Percentiles rank a stretch among this genome's conserved stretches.
Evolutionary conservation across 2,329 filamentous ascomycete genomes (phyloP).

Genomic region (Phoma sp.): DNA sequence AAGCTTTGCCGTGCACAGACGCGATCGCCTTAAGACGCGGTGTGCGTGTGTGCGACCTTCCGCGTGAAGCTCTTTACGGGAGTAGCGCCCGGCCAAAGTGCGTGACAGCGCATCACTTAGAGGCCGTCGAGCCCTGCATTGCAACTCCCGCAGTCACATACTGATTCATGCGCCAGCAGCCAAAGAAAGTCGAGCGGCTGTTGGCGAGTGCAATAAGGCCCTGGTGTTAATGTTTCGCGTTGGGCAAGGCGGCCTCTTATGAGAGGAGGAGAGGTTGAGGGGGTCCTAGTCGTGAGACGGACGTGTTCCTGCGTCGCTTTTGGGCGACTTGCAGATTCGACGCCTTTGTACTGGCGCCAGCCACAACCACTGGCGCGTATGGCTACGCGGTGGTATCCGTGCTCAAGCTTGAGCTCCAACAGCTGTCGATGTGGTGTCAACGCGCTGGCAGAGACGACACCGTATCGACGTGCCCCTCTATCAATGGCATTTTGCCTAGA

Average conservation of each 20-base stretch:
- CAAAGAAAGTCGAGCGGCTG: background rate
- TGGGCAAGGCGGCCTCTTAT: slow-evolving; percentile 9
- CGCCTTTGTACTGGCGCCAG: slow-evolving; percentile 8
- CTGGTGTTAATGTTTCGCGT: slow-evolving; percentile 7
- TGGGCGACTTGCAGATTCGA: slow-evolving; percentile 6
- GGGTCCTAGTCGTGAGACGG: slow-evolving; percentile 6
- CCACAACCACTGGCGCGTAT: slow-evolving; percentile 13
- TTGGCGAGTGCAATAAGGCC: background rate
- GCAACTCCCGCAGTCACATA: background rate
- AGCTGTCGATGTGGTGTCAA: slow-evolving; percentile 9
- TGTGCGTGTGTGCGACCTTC: background rate
- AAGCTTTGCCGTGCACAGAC: slow-evolving; percentile 8
- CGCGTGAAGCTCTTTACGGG: background rate
- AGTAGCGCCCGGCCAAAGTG: slow-evolving; percentile 7
- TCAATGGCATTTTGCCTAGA: background rate
- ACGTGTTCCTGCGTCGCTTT: slow-evolving; percentile 11
- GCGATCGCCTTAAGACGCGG: slow-evolving; percentile 14
- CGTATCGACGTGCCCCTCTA: background rate
- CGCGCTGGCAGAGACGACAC: slow-evolving; percentile 8
- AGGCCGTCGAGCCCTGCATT: slow-evolving; percentile 9
- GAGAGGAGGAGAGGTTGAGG: background rate
- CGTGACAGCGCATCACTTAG: slow-evolving; percentile 16
- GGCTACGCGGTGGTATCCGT: slow-evolving; percentile 6
- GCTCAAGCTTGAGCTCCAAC: slow-evolving; percentile 19
- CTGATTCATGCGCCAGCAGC: slow-evolving; percentile 14